Evolutionary conservation across 108 stramenopile species (phyloP).

Genomic region (Conticribra weissflogii): DNA sequence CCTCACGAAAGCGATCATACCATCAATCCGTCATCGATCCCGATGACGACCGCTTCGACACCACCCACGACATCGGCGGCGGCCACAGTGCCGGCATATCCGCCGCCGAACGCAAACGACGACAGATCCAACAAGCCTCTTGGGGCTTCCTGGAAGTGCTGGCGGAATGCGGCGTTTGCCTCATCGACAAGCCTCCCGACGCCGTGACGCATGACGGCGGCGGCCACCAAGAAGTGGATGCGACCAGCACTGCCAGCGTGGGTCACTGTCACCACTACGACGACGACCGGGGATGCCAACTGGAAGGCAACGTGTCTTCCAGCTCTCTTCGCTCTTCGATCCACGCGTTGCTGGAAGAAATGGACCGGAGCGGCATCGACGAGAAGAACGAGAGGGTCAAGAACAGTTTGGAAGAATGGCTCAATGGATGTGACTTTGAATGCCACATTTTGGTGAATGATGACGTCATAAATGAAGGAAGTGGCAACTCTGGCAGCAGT

Average conservation of each 20-base stretch:
- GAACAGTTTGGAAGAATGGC: slow-evolving; percentile 15
- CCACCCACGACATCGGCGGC: not conserved
- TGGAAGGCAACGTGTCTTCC: slow-evolving; percentile 20
- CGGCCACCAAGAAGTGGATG: not conserved
- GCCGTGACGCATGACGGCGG: not conserved
- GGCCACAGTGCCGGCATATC: not conserved
- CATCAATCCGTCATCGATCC: not conserved
- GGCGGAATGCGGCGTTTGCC: slow-evolving; percentile 39
- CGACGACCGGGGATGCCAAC: slow-evolving; percentile 30
- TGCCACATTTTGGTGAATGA: no score
- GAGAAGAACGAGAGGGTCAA: slow-evolving; percentile 26
- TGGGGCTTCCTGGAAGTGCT: slow-evolving; percentile 51
- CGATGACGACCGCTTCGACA: not conserved
- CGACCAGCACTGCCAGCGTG: no score
- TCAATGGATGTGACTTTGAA: not conserved
- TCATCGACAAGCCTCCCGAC: not conserved
- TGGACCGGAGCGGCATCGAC: slow-evolving; percentile 34
- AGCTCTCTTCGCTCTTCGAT: slow-evolving; percentile 28
- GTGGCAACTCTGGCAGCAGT: no score
- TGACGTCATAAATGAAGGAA: no score
- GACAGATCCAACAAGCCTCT: slow-evolving; percentile 28
- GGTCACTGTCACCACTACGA: no score
- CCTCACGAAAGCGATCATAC: not conserved
- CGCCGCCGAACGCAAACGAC: slow-evolving; percentile 27
- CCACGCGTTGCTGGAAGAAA: slow-evolving; percentile 26